Base-by-base conservation (phyloP, 345 rosid genomes). In the Citrus glauca region DNA sequence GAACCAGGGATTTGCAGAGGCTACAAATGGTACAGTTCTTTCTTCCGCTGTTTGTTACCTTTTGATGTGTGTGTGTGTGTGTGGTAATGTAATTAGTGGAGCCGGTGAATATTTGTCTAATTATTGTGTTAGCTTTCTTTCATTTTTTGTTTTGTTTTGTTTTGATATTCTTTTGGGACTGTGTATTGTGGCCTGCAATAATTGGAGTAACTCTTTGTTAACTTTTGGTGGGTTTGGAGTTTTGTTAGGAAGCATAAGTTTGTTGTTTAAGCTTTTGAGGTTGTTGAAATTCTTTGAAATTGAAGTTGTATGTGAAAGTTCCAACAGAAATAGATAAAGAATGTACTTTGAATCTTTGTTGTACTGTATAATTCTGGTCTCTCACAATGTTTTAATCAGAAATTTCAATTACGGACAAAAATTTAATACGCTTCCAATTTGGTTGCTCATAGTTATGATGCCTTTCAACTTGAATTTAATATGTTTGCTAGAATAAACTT, bases 11-110 rank as follows among this genome's bases (percentile, higher is more conserved):
- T 76, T 48, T 78, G 32, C 65, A 72, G 85, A 72, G 57, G 77
- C 64, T 77, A 81, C 81, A 85, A 82, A 82, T 86, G 81, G 85
- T 89, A 60, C 37, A 64, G 27, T 68, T 82, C 67, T 65, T 66
- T 20, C 35, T 20, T 63, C 16, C 68, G 27, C 5, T 30, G 24
- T 66, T 55, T 55, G 3, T 20, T 35, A 2, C 11, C 17, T 40
- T 72, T 75, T 11, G 4, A 45, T 45, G 3, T 45, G 16, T 45
- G 13, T 11, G 13, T 11, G 13, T 11, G 13, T 11, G 13, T 11
- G 13, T 11, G 16, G n/a, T 45, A 55, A 50, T 14, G 17, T 37
- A 9, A 45, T 75, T 57, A 20, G 56, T 17, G 37, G 33, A 22
- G 30, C 50, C 57, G 40, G 33, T 74, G 79, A 28, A 73, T 66